Conservation (phyloP, 129 eudicot species). For the Helichrysum umbraculigerum region DNA sequence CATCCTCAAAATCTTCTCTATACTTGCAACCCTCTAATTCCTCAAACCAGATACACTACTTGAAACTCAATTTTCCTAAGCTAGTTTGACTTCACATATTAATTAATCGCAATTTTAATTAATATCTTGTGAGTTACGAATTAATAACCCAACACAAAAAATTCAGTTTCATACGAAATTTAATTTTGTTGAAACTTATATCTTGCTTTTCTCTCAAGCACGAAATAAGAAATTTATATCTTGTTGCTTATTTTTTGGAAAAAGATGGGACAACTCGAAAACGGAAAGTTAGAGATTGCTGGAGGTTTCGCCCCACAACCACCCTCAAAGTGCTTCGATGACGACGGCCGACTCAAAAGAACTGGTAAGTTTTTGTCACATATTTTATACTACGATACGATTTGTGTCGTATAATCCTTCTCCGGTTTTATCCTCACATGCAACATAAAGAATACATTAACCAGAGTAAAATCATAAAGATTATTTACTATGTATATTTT, state of each 20-base stretch:
- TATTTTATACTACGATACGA: no score
- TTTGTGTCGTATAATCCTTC: not conserved
- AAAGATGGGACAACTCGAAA: slow-evolving; percentile 39
- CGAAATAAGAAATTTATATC: no score
- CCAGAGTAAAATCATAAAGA: no score
- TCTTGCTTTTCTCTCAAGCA: no score
- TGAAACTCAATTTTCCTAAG: not conserved
- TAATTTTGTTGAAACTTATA: not conserved
- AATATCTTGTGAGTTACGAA: not conserved
- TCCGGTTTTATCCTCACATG: no score
- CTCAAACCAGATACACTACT: not conserved
- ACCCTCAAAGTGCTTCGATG: slow-evolving; percentile 59
- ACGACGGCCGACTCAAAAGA: slow-evolving; percentile 72
- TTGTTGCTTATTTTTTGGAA: not conserved
- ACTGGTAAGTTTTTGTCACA: slow-evolving; percentile 40
- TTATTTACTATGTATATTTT: no score
- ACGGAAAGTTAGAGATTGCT: slow-evolving; percentile 48
- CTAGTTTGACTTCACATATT: not conserved
- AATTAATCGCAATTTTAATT: no score
- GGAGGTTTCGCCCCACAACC: slow-evolving; percentile 42
- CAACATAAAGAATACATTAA: no score
- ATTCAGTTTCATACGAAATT: not conserved
- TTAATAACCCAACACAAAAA: not conserved
- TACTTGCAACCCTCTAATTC: no score
- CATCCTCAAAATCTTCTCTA: not conserved